Evolutionary conservation across 441 rosid genomes (phyloP), one percentile per base, ranked within the genome.

Genomic region (Macaranga tanarius): DNA sequence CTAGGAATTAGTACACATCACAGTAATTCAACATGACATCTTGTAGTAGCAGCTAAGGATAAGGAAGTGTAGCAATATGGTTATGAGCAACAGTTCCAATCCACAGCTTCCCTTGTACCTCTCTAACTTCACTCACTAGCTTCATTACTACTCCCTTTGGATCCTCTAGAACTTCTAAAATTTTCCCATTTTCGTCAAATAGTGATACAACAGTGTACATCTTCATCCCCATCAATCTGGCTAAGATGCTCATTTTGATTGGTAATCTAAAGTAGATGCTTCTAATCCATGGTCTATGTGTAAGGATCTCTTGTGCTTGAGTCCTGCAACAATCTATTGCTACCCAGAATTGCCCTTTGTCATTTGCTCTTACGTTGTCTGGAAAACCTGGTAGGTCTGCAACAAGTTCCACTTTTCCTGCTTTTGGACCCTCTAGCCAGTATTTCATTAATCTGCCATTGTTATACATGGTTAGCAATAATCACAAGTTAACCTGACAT

Each of bases 21-120:
- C 56, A 26, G 3, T 45, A 3, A 22, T 6, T 23, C 44, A 19
- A 19, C 48, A 12, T 10, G 8, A 9, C 23, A n/a, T 47, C 44
- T 26, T 20, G 12, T 11, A 19, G 12, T 7, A 13, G 45, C 23
- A 28, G 26, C 64, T 64, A 82, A 59, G 97, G 95, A 73, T 91
- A 95, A 65, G 89, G 81, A 34, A 92, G 74, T 2, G 95, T 89
- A 7, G 97, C 98, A 72, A 95, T 91, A 69, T 95, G 99, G 77
- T 92, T 95, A 78, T 90, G 99, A 76, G 93, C 98, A 68, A 95
- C 99, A 47, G 98, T 92, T 59, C 98, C 97, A 75, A 92, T 92
- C 99, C 99, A 95, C 12, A 95, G 86, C 80, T 89, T 95, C 76
- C 97, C 99, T 52, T 89, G 56, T 23, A 80, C 84, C 79, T 95